Percentiles rank a stretch among this genome's conserved stretches.
phyloP scores from a whole-genome alignment of 2,329 filamentous ascomycete genomes.

The Calonectria montana region DNA sequence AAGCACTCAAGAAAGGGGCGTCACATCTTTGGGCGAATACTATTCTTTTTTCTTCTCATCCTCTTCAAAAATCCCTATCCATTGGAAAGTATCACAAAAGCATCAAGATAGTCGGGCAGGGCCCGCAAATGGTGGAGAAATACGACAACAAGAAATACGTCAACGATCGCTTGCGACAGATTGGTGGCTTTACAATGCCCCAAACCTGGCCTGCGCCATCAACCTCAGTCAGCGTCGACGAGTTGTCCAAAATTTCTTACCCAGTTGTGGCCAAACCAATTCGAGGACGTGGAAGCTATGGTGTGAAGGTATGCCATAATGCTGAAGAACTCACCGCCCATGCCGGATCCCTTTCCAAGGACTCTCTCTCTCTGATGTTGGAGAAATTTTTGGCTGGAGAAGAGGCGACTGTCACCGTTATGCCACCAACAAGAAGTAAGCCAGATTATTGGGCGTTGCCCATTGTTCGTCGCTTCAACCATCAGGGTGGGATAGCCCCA shows the following conservation, averaged over 20 bases:
- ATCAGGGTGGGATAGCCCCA: constrained; percentile 29
- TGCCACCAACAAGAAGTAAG: constrained; percentile 54
- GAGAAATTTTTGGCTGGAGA: constrained; percentile 61
- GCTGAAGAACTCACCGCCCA: constrained; percentile 24
- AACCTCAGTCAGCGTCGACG: neutral
- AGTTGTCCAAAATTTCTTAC: neutral
- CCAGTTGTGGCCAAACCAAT: constrained; percentile 32
- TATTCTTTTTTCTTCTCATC: constrained; percentile 59
- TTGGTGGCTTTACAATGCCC: constrained; percentile 54
- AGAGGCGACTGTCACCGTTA: constrained; percentile 63
- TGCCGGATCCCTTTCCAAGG: constrained; percentile 14
- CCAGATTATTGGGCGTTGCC: constrained; percentile 56
- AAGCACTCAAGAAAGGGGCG: constrained; percentile 52
- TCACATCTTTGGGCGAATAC: constrained; percentile 64
- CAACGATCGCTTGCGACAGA: constrained; percentile 53
- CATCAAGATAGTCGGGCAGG: constrained; percentile 58
- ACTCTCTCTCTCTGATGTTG: constrained; percentile 47
- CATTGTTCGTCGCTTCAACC: constrained; percentile 34
- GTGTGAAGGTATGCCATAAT: constrained; percentile 29
- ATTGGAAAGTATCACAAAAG: constrained; percentile 44
- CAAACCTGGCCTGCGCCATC: constrained; percentile 46
- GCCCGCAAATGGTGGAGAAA: constrained; percentile 57
- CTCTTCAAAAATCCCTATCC: constrained; percentile 55
- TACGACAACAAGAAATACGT: constrained; percentile 64
- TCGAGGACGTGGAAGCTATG: constrained; percentile 34